Percentiles rank a stretch among this genome's conserved stretches.
phyloP scores from a whole-genome alignment of 75 land plant genomes.

The Pinus taeda region DNA sequence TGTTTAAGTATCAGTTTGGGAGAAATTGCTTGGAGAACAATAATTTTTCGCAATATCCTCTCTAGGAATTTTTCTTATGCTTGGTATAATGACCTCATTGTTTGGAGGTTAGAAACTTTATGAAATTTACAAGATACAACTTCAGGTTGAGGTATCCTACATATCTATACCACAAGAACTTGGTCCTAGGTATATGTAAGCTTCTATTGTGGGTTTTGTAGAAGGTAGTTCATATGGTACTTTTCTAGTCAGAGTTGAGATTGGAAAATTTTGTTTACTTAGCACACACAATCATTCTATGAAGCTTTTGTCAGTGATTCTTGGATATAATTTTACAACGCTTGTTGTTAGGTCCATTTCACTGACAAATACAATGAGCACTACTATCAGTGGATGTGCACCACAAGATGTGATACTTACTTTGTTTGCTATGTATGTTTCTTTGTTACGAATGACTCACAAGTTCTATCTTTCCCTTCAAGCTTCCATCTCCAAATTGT shows the following conservation, averaged over 20 bases:
- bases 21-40: slow-evolving; percentile 39
- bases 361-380: slow-evolving; percentile 56
- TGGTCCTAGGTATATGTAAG: slow-evolving; percentile 24
- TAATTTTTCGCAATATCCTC: slow-evolving; percentile 73
- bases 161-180: slow-evolving; percentile 72
- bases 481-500: neutral
- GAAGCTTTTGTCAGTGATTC: slow-evolving; percentile 69
- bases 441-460: slow-evolving; percentile 91
- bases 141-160: slow-evolving; percentile 84
- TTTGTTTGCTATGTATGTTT: slow-evolving; percentile 88
- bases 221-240: slow-evolving; percentile 15
- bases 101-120: slow-evolving; percentile 47
- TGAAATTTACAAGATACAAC: slow-evolving; percentile 48
- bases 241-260: slow-evolving; percentile 38
- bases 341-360: slow-evolving; percentile 73
- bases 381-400: slow-evolving; percentile 70
- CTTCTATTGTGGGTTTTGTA: slow-evolving; percentile 20
- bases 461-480: slow-evolving; percentile 10
- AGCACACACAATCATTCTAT: slow-evolving; percentile 97
- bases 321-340: slow-evolving; percentile 50
- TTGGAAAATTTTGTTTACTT: slow-evolving; percentile 56
- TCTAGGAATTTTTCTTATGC: slow-evolving; percentile 70
- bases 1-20: slow-evolving; percentile 50
- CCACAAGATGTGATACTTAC: slow-evolving; percentile 94
- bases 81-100: slow-evolving; percentile 52